Base-by-base conservation (phyloP, 805 yeast species). In the Lipomyces anomalus region DNA sequence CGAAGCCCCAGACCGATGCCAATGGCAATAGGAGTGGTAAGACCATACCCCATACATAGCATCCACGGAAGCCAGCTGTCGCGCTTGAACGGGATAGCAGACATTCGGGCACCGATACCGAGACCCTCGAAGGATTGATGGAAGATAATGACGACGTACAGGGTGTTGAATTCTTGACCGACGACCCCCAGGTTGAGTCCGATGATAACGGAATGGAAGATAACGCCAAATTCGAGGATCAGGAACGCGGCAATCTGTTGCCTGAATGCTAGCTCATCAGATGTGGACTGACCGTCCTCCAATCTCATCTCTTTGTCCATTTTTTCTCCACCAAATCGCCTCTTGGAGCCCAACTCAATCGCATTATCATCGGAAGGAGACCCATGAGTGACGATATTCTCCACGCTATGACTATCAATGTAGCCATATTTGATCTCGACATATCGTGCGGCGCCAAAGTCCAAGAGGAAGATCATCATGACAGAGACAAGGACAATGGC, bases 141-240 rank as follows among this genome's bases (percentile, higher is more conserved):
- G 50, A 66, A 58, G 3, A 60, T 59, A 11, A 66, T 47, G 23
- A 66, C 95, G 51, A 82, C 73, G 63, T 82, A 84, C 40, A 85
- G 67, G 4, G 84, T 74, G 47, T 69, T 74, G 60, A 84, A 85
- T 61, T 82, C 90, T 2, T 77, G 82, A 40, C 89, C 92, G 3
- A 92, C 70, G 16, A 83, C 83, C 1, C 92, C 84, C 38, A 85
- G 69, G 0, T 92, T 73, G 42, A 86, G 69, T 22, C 95, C 95
- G 46, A 86, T 74, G 58, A 86, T 84, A 2, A 86, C 76, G 2
- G 95, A 86, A 65, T 86, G 95, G 70, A 85, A 83, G 26, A 86
- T 65, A 36, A 86, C 73, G 58, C 95, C 95, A 54, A 82, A 82
- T 62, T 85, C 95, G 48, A 83, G 69, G 13, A 80, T 72, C 37